phyloP scores from a whole-genome alignment of 1,284 basidiomycete species.

The Cutaneotrichosporon cavernicola region DNA sequence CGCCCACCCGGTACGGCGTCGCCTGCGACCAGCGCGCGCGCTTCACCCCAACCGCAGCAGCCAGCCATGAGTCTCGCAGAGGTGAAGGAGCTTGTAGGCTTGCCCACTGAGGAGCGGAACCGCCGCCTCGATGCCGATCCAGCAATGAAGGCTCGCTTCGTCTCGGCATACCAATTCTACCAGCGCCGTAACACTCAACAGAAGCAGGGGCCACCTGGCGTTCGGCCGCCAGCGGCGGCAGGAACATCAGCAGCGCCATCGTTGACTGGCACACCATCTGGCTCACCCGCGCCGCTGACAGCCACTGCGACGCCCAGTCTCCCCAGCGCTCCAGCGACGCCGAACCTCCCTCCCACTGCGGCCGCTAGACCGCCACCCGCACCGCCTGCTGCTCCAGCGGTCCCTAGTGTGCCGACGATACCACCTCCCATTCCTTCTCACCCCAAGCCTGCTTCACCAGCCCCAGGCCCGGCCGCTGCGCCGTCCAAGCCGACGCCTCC shows the following conservation, averaged over 20 bases:
- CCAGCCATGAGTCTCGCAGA: constrained; percentile 17
- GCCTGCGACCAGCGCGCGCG: neutral
- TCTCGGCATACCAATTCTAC: constrained; percentile 15
- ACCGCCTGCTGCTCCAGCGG: neutral
- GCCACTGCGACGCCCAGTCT: neutral
- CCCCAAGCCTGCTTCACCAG: neutral
- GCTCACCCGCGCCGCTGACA: constrained; percentile 4
- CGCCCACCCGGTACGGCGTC: constrained; percentile 7
- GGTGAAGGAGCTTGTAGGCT: constrained; percentile 16
- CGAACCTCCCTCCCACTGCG: neutral
- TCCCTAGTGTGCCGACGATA: neutral
- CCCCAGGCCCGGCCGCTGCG: neutral
- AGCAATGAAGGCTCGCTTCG: constrained; percentile 10
- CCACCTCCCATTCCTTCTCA: neutral
- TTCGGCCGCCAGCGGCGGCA: neutral
- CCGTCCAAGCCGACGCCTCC: neutral
- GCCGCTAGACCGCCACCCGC: neutral
- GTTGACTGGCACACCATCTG: neutral
- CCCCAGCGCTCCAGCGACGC: neutral
- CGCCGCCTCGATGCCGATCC: constrained; percentile 11
- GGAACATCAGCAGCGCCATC: neutral
- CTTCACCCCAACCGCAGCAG: constrained; percentile 3
- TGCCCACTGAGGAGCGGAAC: constrained; percentile 14
- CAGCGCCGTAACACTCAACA: constrained; percentile 12
- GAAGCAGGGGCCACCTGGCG: constrained; percentile 1